Conservation (phyloP, 495 filamentous ascomycete genomes). For the Penicillium lividum region DNA sequence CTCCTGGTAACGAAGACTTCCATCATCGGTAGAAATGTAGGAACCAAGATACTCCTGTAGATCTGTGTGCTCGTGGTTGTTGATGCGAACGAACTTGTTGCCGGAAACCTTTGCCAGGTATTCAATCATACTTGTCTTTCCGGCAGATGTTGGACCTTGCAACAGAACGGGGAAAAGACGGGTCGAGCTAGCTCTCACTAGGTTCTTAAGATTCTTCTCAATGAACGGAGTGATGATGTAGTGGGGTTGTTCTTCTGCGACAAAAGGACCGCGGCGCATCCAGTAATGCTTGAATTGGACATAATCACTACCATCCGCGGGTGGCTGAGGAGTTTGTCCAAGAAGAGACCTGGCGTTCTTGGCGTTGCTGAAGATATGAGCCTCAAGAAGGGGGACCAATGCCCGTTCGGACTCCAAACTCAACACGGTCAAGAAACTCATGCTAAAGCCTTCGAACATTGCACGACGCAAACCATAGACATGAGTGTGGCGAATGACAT, state of each 20-base stretch:
- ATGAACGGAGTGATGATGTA: slow-evolving; percentile 98
- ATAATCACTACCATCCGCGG: slow-evolving; percentile 73
- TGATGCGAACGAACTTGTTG: slow-evolving; percentile 96
- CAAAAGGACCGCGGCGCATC: slow-evolving; percentile 71
- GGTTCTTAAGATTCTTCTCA: slow-evolving; percentile 87
- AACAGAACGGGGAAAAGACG: slow-evolving; percentile 91
- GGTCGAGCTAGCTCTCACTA: slow-evolving; percentile 89
- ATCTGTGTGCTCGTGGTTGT: slow-evolving; percentile 99
- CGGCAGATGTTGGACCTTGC: slow-evolving; percentile 93
- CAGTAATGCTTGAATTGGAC: slow-evolving; percentile 93
- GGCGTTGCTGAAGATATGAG: slow-evolving; percentile 70
- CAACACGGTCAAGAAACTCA: slow-evolving; percentile 91
- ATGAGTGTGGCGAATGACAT: slow-evolving; percentile 79
- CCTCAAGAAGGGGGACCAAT: slow-evolving; percentile 78
- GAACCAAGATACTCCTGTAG: slow-evolving; percentile 96
- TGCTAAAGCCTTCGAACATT: slow-evolving; percentile 94
- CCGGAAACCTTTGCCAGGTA: slow-evolving; percentile 94
- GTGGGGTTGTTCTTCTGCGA: slow-evolving; percentile 70
- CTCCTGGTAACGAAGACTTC: slow-evolving; percentile 86
- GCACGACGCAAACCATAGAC: slow-evolving; percentile 86
- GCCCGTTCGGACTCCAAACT: slow-evolving; percentile 73
- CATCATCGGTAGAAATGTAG: slow-evolving; percentile 83
- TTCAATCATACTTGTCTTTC: slow-evolving; percentile 99
- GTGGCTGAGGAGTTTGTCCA: slow-evolving; percentile 70
- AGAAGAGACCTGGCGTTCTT: slow-evolving; percentile 68